These are phyloP conservation scores for Hirsutella minnesotensis DNA, from an alignment of 2,329 filamentous ascomycete genomes.

Conservation along the genomic window DNA sequence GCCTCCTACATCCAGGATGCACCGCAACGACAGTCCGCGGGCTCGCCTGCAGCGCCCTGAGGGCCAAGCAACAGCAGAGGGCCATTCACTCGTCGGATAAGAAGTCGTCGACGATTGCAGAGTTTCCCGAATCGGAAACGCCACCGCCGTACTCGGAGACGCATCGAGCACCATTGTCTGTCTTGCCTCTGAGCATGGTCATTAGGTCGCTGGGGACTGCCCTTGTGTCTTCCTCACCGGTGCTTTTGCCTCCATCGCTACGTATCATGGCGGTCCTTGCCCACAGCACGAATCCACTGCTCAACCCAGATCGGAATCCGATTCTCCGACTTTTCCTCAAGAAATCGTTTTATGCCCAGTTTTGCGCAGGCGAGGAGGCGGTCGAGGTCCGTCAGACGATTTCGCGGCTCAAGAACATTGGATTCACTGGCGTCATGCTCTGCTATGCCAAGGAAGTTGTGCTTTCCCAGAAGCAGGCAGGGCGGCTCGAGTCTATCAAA, in stretches of 20 bases:
- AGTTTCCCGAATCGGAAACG: conserved; percentile 16
- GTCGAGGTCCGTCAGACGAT: conserved; percentile 57
- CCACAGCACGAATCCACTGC: conserved; percentile 50
- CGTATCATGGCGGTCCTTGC: conserved; percentile 57
- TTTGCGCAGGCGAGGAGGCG: conserved; percentile 71
- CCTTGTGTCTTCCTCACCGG: conserved; percentile 55
- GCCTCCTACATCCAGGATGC: not conserved
- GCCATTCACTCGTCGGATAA: conserved; percentile 24
- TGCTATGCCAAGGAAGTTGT: conserved; percentile 78
- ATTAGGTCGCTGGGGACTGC: conserved; percentile 60
- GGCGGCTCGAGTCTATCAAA: conserved; percentile 28
- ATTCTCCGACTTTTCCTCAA: conserved; percentile 60
- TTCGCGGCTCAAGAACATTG: conserved; percentile 54
- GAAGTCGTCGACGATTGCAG: conserved; percentile 21
- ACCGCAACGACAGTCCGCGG: not conserved
- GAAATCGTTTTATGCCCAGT: conserved; percentile 80
- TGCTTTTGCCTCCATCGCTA: conserved; percentile 60
- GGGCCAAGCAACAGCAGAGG: conserved; percentile 8
- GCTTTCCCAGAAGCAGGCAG: conserved; percentile 41
- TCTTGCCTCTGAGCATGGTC: conserved; percentile 54
- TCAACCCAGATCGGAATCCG: conserved; percentile 67
- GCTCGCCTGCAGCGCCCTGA: not conserved
- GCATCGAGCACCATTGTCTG: conserved; percentile 40
- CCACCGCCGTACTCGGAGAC: conserved; percentile 14
- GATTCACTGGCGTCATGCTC: conserved; percentile 74